Evolutionary conservation across 208 protist species (phyloP).

Genomic region (Leishmania martiniquensis): DNA sequence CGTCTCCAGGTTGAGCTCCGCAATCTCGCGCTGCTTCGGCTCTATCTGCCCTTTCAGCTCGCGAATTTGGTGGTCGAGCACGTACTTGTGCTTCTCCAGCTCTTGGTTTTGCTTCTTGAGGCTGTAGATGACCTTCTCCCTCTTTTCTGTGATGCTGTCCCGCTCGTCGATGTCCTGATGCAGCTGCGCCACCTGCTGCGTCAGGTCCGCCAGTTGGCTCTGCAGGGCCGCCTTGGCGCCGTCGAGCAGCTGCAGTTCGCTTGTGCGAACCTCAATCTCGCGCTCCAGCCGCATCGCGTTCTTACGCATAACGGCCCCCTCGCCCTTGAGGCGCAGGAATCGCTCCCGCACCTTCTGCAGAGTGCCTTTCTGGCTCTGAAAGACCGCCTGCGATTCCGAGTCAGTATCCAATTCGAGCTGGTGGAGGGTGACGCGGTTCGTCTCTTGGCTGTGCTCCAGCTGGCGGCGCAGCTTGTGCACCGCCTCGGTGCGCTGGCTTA

Average conservation of each 20-base stretch:
- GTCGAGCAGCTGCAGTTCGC: conserved; percentile 76
- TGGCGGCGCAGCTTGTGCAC: conserved; percentile 68
- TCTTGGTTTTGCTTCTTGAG: conserved; percentile 98
- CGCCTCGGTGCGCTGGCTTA: conserved; percentile 61
- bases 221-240: conserved; percentile 71
- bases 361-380: conserved; percentile 71
- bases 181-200: conserved; percentile 86
- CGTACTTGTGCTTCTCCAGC: conserved; percentile 98
- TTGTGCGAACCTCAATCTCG: conserved; percentile 89
- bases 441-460: conserved; percentile 68
- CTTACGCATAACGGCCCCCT: conserved; percentile 95
- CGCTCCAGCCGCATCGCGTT: conserved; percentile 91
- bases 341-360: conserved; percentile 81
- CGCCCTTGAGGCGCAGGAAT: conserved; percentile 94
- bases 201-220: conserved; percentile 84
- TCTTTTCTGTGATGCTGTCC: conserved; percentile 94
- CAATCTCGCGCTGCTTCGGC: conserved; percentile 95
- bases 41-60: conserved; percentile 98
- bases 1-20: conserved; percentile 90
- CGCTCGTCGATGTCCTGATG: conserved; percentile 95
- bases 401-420: conserved; percentile 96
- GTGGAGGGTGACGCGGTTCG: conserved; percentile 82
- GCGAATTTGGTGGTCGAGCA: conserved; percentile 98
- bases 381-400: conserved; percentile 89
- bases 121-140: conserved; percentile 97